A percentile compares a stretch with the other conserved stretches of the same genome.
These are phyloP conservation scores for Candida nitratophila DNA, from an alignment of 805 yeast genomes.

Conservation along the genomic window DNA sequence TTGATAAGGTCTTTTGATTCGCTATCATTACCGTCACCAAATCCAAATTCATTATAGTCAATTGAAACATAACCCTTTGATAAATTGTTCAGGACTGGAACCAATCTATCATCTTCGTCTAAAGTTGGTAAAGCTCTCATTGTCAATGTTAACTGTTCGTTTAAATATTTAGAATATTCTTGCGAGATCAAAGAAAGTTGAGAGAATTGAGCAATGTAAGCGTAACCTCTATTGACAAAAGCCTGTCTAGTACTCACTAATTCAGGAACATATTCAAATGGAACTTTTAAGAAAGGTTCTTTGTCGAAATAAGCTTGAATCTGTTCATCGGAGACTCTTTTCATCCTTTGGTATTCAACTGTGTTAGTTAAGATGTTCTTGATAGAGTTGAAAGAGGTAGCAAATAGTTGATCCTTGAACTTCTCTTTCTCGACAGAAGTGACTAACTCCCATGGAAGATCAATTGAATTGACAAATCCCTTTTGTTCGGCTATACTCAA, in stretches of 20 bases:
- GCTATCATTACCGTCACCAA: slow-evolving; percentile 6
- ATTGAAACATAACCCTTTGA: slow-evolving; percentile 62
- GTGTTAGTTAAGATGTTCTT: slow-evolving; percentile 28
- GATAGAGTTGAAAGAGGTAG: slow-evolving; percentile 45
- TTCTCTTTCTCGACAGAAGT: slow-evolving; percentile 50
- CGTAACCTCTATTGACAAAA: slow-evolving; percentile 59
- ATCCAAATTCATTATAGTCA: slow-evolving; percentile 28
- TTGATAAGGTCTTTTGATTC: slow-evolving; percentile 42
- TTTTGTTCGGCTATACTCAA: slow-evolving; percentile 62
- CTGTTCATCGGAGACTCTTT: slow-evolving; percentile 43
- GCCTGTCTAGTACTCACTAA: slow-evolving; percentile 70
- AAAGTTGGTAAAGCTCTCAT: slow-evolving; percentile 74
- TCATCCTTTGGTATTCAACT: slow-evolving; percentile 19
- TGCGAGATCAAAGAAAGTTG: slow-evolving; percentile 64
- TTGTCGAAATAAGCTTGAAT: slow-evolving; percentile 42
- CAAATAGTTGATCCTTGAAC: slow-evolving; percentile 41
- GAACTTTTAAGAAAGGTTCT: slow-evolving; percentile 74
- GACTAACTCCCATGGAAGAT: slow-evolving; percentile 69
- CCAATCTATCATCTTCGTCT: slow-evolving; percentile 85
- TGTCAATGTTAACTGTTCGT: slow-evolving; percentile 51
- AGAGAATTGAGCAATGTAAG: slow-evolving; percentile 77
- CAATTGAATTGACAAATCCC: slow-evolving; percentile 57
- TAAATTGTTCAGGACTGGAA: slow-evolving; percentile 77
- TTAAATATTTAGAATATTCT: slow-evolving; percentile 56
- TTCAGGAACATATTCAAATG: slow-evolving; percentile 79